A percentile compares a stretch with the other conserved stretches of the same genome.
Conservation (phyloP, 805 yeast genomes). For the Candida chilensis region DNA sequence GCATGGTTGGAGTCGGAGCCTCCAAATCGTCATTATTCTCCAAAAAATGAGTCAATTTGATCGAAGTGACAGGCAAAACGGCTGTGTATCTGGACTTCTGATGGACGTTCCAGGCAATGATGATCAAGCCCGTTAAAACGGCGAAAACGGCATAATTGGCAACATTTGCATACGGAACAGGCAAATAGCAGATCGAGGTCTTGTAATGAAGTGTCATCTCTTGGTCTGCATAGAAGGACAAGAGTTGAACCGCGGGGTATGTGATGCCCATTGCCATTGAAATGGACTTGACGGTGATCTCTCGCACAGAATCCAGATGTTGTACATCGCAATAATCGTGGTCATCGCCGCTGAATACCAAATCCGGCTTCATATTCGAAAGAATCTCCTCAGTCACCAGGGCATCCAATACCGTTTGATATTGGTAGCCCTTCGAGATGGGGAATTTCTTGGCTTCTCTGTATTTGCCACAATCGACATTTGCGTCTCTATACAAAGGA, state of each 20-base stretch:
- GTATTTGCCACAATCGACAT: slow-evolving; percentile 64
- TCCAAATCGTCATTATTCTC: too few relatives aligned
- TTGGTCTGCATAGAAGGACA: slow-evolving; percentile 11
- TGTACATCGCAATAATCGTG: slow-evolving; percentile 86
- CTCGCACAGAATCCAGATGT: slow-evolving; percentile 31
- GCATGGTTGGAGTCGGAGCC: too few relatives aligned
- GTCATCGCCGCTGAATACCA: slow-evolving; percentile 88
- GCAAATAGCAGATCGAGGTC: slow-evolving; percentile 28
- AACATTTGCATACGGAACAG: slow-evolving; percentile 26
- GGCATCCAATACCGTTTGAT: slow-evolving; percentile 78
- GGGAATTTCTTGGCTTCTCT: slow-evolving; percentile 74
- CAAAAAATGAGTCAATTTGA: too few relatives aligned
- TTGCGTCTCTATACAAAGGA: slow-evolving; percentile 60
- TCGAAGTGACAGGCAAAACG: too few relatives aligned
- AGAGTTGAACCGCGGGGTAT: slow-evolving; percentile 30
- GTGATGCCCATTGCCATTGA: slow-evolving; percentile 31
- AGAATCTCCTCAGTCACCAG: slow-evolving; percentile 53
- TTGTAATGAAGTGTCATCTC: slow-evolving; percentile 8
- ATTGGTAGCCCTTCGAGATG: slow-evolving; percentile 68
- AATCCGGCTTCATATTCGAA: slow-evolving; percentile 48
- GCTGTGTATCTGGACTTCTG: not conserved
- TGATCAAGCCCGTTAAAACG: slow-evolving; percentile 1
- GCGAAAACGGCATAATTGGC: slow-evolving; percentile 20
- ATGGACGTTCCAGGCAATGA: not conserved
- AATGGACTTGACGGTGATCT: slow-evolving; percentile 27